Evolutionary conservation across 768 basidiomycete species (phyloP).

Genomic region (Termitomyces sp.): DNA sequence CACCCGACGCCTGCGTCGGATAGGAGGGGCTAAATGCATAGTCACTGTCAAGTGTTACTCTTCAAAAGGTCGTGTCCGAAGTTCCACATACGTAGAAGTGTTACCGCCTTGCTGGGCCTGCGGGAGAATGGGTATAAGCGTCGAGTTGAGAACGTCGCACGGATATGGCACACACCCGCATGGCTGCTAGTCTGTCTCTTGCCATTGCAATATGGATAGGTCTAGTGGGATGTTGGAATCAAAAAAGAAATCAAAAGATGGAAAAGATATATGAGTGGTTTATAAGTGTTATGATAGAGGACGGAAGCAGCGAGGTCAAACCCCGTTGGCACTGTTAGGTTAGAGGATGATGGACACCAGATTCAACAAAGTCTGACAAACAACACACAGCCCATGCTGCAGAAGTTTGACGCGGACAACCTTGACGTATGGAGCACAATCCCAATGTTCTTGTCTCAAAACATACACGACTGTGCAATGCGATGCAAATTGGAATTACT

Average conservation of each 20-base stretch:
- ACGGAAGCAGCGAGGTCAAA: conserved; percentile 12
- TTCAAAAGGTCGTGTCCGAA: neutral
- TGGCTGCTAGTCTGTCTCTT: conserved; percentile 86
- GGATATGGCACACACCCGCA: conserved; percentile 53
- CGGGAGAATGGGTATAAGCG: conserved; percentile 4
- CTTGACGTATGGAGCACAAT: neutral
- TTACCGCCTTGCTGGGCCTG: conserved; percentile 67
- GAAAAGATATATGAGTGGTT: conserved; percentile 7
- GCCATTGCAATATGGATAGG: conserved; percentile 48
- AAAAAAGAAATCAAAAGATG: conserved; percentile 12
- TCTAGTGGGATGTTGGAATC: conserved; percentile 13
- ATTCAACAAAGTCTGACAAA: conserved; percentile 15
- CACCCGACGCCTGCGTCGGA: conserved; percentile 60
- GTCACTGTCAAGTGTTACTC: conserved; percentile 7
- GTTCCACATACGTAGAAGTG: conserved; percentile 37
- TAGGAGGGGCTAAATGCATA: conserved; percentile 45
- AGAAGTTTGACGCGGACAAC: neutral
- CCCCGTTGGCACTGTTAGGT: conserved; percentile 12
- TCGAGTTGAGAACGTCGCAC: neutral
- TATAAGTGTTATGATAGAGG: conserved; percentile 5
- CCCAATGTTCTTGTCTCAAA: neutral
- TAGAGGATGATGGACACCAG: conserved; percentile 8
- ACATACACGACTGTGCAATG: neutral
- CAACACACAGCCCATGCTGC: conserved; percentile 3
- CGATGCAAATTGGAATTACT: neutral